These are phyloP conservation scores for Pholiota molesta DNA, from an alignment of 768 basidiomycete species.

Conservation along the genomic window DNA sequence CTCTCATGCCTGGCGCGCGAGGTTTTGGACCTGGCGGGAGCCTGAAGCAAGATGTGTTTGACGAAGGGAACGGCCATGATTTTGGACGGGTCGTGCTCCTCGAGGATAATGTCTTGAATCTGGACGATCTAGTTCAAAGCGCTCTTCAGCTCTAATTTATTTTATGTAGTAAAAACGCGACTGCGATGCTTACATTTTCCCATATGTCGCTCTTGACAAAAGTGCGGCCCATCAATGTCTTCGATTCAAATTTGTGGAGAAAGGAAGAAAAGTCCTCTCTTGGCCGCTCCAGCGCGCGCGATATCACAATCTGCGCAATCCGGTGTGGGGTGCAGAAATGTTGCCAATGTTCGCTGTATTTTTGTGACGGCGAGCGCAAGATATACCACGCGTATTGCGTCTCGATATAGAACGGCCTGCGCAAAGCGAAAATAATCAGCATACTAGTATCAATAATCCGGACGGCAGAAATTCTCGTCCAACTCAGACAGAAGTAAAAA, in stretches of 20 bases:
- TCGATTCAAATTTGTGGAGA: conserved; percentile 30
- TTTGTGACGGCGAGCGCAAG: conserved; percentile 46
- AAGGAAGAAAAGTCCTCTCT: conserved; percentile 37
- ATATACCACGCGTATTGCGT: conserved; percentile 68
- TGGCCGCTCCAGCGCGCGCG: conserved; percentile 33
- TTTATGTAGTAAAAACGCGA: not conserved
- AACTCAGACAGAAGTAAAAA: conserved; percentile 4
- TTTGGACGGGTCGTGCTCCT: conserved; percentile 21
- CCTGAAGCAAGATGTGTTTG: conserved; percentile 26
- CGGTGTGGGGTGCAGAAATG: conserved; percentile 55
- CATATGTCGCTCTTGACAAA: conserved; percentile 3
- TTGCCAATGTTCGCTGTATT: conserved; percentile 46
- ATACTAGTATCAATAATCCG: not conserved
- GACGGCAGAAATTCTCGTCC: not conserved
- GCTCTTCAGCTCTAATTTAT: not conserved
- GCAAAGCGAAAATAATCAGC: conserved; percentile 5
- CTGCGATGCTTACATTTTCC: not conserved
- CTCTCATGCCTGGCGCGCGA: conserved; percentile 2
- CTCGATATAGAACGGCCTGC: conserved; percentile 67
- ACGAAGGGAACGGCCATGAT: conserved; percentile 29
- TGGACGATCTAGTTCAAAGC: conserved; percentile 26
- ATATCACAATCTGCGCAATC: conserved; percentile 52
- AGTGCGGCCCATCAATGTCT: conserved; percentile 34
- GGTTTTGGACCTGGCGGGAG: conserved; percentile 10
- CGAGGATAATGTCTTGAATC: conserved; percentile 33